phyloP scores from a whole-genome alignment of 208 protist genomes.

The Cochliopodium minus region DNA sequence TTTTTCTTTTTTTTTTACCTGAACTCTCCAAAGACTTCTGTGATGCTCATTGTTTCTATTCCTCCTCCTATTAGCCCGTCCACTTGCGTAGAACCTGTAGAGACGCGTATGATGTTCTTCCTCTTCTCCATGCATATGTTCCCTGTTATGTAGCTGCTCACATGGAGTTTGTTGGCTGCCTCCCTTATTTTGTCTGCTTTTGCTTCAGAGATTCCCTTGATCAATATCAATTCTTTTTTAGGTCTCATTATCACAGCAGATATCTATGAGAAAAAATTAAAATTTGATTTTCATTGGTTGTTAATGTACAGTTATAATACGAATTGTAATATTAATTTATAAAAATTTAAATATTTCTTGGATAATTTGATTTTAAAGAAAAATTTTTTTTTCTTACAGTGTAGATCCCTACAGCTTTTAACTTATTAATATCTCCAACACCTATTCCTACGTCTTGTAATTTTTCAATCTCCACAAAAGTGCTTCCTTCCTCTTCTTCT shows the following conservation, averaged over 20 bases:
- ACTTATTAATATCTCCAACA: constrained; percentile 57
- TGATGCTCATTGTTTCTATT: constrained; percentile 73
- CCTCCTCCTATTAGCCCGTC: constrained; percentile 83
- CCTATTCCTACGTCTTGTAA: constrained; percentile 52
- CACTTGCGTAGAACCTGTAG: constrained; percentile 71
- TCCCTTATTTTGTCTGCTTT: constrained; percentile 94
- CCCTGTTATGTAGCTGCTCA: constrained; percentile 63
- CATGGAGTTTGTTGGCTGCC: constrained; percentile 59
- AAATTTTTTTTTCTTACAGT: constrained; percentile 71
- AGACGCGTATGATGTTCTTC: constrained; percentile 58
- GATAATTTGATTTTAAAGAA: neutral
- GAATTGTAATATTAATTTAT: neutral
- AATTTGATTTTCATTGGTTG: neutral
- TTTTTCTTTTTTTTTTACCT: no score
- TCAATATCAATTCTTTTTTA: constrained; percentile 18
- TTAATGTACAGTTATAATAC: neutral
- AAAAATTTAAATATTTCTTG: constrained; percentile 46
- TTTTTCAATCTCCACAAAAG: neutral
- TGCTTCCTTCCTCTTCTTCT: neutral
- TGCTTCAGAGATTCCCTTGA: constrained; percentile 91
- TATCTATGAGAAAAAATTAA: neutral
- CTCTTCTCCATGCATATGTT: constrained; percentile 58
- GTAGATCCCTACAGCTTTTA: constrained; percentile 63
- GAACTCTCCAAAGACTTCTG: constrained; percentile 60
- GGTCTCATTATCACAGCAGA: neutral